Evolutionary conservation across 352 stramenopile species (phyloP).

Genomic region (Phytophthora hibernalis): DNA sequence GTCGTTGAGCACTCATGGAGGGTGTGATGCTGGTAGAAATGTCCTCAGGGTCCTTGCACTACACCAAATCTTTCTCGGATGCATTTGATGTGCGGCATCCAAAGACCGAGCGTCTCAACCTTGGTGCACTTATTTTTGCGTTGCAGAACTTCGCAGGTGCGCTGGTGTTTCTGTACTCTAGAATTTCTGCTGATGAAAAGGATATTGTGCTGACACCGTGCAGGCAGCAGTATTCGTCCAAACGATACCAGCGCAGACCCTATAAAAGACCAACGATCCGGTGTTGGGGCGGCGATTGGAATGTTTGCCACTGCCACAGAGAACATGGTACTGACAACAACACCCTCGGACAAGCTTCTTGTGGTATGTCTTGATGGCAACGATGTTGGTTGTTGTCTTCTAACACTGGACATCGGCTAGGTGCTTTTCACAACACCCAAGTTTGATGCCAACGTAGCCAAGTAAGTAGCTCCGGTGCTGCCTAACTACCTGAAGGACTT

Average conservation of each 20-base stretch:
- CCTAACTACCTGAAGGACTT: neutral
- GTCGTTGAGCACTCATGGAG: slow-evolving; percentile 49
- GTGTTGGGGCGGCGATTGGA: slow-evolving; percentile 33
- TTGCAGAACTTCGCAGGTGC: slow-evolving; percentile 65
- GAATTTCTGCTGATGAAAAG: neutral
- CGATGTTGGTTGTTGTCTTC: neutral
- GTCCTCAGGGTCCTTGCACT: slow-evolving; percentile 56
- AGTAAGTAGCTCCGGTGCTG: slow-evolving; percentile 30
- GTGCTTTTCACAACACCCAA: slow-evolving; percentile 48
- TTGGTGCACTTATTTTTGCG: slow-evolving; percentile 67
- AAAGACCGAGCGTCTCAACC: slow-evolving; percentile 66
- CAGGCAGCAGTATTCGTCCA: slow-evolving; percentile 35
- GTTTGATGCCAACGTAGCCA: slow-evolving; percentile 37
- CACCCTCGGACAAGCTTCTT: slow-evolving; percentile 44
- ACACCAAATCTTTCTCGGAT: slow-evolving; percentile 56
- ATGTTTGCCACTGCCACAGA: slow-evolving; percentile 53
- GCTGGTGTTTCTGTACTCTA: neutral
- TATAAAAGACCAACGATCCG: neutral
- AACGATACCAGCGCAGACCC: slow-evolving; percentile 8
- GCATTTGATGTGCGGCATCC: slow-evolving; percentile 57
- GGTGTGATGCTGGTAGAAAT: slow-evolving; percentile 61
- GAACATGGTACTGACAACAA: slow-evolving; percentile 53
- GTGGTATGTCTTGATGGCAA: slow-evolving; percentile 25
- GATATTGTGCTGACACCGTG: neutral
- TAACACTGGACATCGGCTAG: slow-evolving; percentile 20